Percentiles rank a stretch among this genome's conserved stretches.
These are phyloP conservation scores for Lactarius indigo DNA, from an alignment of 768 basidiomycete species.

Conservation along the genomic window DNA sequence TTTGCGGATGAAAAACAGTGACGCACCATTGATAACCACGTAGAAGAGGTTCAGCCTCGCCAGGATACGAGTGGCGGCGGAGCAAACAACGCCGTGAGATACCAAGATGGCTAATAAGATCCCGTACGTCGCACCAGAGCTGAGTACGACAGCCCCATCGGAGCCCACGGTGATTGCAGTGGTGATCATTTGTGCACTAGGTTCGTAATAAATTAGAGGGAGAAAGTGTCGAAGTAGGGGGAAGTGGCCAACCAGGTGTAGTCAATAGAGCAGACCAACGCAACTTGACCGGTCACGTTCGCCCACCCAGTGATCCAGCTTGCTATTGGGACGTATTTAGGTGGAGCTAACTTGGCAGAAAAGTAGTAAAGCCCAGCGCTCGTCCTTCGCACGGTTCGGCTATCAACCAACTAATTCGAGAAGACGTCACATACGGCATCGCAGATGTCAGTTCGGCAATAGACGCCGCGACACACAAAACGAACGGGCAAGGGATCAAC, in stretches of 20 bases:
- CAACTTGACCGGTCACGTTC: conserved; percentile 67
- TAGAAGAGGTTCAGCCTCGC: conserved; percentile 71
- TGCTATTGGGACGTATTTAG: conserved; percentile 55
- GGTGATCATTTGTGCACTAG: conserved; percentile 71
- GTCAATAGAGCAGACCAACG: conserved; percentile 72
- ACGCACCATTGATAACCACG: conserved; percentile 58
- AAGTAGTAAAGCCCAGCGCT: conserved; percentile 80
- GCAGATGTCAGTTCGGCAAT: conserved; percentile 71
- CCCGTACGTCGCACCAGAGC: conserved; percentile 60
- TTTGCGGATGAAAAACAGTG: neutral
- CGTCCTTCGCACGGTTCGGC: conserved; percentile 43
- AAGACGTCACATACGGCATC: conserved; percentile 53
- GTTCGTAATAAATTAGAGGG: neutral
- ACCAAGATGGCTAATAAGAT: conserved; percentile 62
- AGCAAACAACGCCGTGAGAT: conserved; percentile 68
- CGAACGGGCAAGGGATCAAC: conserved; percentile 68
- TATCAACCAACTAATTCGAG: neutral
- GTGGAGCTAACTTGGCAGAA: conserved; percentile 68
- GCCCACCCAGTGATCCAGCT: conserved; percentile 73
- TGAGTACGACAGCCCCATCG: conserved; percentile 49
- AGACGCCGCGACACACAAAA: conserved; percentile 62
- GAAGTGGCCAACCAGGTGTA: conserved; percentile 51
- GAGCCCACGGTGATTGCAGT: conserved; percentile 63
- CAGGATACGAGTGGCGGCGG: conserved; percentile 60
- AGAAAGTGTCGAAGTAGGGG: neutral